These are phyloP conservation scores for Ogataea degrootiae DNA, from an alignment of 805 yeast genomes.

Conservation along the genomic window DNA sequence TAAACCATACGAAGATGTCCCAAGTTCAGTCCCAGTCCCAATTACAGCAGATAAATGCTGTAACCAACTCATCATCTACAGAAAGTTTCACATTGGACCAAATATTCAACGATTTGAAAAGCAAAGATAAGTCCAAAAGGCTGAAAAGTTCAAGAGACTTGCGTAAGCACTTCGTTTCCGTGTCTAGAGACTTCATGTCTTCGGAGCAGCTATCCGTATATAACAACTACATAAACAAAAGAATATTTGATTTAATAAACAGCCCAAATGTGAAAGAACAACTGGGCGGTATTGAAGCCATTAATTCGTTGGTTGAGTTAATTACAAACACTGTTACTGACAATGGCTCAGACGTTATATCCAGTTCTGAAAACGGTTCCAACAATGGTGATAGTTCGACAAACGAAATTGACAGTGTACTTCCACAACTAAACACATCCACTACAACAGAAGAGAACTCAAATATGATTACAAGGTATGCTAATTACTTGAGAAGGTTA, in stretches of 20 bases:
- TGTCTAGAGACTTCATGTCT: conserved; percentile 70
- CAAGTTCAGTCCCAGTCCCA: conserved; percentile 10
- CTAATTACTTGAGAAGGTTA: conserved; percentile 79
- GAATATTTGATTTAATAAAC: conserved; percentile 79
- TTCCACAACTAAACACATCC: conserved; percentile 33
- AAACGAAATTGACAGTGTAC: conserved; percentile 17
- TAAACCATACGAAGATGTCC: conserved; percentile 4
- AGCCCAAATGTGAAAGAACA: conserved; percentile 67
- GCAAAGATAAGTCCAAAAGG: conserved; percentile 39
- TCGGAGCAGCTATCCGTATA: conserved; percentile 77
- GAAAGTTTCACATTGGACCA: conserved; percentile 49
- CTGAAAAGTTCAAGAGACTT: conserved; percentile 64
- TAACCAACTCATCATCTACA: conserved; percentile 4
- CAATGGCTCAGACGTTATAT: not conserved
- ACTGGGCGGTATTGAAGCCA: conserved; percentile 88
- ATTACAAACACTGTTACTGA: conserved; percentile 54
- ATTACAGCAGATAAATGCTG: conserved; percentile 2
- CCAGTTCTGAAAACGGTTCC: not conserved
- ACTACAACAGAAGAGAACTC: conserved; percentile 62
- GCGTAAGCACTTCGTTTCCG: conserved; percentile 59
- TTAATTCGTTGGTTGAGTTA: conserved; percentile 80
- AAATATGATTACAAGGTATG: conserved; percentile 82
- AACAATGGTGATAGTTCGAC: not conserved
- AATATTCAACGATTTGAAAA: conserved; percentile 47
- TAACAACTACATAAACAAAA: conserved; percentile 80